Base-by-base conservation (phyloP, 371 early-diverging fungal species). In the Haplosporangium sp. region DNA sequence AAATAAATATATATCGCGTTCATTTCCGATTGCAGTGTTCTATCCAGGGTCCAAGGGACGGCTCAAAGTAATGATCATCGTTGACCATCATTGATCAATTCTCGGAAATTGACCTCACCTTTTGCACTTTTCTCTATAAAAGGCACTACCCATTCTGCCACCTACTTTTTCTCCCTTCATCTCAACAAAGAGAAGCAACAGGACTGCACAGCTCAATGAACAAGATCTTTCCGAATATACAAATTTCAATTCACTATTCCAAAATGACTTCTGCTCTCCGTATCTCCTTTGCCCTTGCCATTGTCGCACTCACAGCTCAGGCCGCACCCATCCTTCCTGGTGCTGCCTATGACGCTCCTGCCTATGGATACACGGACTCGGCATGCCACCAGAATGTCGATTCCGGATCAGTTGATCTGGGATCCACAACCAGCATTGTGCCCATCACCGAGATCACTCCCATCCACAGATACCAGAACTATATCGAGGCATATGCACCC, bases 401-500 rank as follows among this genome's bases (percentile, higher is more conserved):
- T 55, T 77, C 79, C 40, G 72, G 79, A 16, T 51, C 38, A 6
- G 65, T 72, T 59, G 36, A 51, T 5, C 18, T 77, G 12, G 61
- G 57, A n/a, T 77, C 79, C 23, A 52, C 60, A 14, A 59, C 66
- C 50, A 67, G 59, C 38, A 56, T 54, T 1, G 41, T 57, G 18
- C 79, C 79, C 6, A 29, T 71, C 43, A 72, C 79, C 12, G 38
- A 77, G 2, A 69, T 77, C 42, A 72, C 63, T 1, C 79, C 79
- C 16, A 54, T 77, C 23, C 67, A 67, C 42, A 64, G 60, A 21
- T 77, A 77, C 54, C 79, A 72, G 23, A 72, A 68, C 13, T 13
- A 64, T 10, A 55, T 77, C 45, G 67, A 71, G 42, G 54, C 72
- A 14, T 59, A 55, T 53, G 68, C 72, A 6, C 72, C 79, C 16